Conservation (phyloP, 139 green algal genomes). For the Micractinium sp. region DNA sequence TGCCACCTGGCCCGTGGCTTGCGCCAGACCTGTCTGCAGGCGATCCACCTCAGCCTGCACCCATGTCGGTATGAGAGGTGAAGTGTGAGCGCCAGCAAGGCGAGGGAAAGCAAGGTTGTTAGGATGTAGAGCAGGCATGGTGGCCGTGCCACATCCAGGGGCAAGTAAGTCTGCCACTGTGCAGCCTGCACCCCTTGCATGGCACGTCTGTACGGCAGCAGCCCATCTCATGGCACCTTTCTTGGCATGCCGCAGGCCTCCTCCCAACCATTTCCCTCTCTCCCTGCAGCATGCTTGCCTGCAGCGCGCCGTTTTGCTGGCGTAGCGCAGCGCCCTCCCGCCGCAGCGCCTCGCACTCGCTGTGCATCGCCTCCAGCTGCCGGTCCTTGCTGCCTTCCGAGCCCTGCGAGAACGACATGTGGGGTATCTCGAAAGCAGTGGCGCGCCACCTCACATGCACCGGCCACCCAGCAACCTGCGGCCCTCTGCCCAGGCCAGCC, state of each 20-base stretch:
- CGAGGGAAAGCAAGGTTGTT: background rate
- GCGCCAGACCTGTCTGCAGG: background rate
- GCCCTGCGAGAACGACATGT: background rate
- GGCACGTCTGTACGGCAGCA: background rate
- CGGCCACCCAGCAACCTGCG: background rate
- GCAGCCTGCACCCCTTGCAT: background rate
- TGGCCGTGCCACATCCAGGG: background rate
- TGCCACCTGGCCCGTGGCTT: background rate
- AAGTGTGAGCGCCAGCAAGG: background rate
- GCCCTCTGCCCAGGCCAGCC: background rate
- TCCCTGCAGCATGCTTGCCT: background rate
- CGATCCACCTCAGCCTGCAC: constrained; percentile 2
- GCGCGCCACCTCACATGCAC: background rate
- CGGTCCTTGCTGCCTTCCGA: constrained; percentile 23
- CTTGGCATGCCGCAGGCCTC: no score
- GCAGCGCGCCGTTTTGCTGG: background rate
- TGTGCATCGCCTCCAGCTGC: constrained; percentile 9
- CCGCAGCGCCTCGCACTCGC: constrained; percentile 1
- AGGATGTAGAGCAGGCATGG: background rate
- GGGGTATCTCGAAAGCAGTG: background rate
- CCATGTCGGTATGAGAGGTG: background rate
- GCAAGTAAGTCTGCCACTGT: no score
- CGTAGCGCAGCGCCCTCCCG: constrained; percentile 1
- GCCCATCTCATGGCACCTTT: no score
- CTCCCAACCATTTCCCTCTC: no score